Percentiles rank a stretch among this genome's conserved stretches.
phyloP scores from a whole-genome alignment of 257 asterid species.

The Capsicum baccatum region DNA sequence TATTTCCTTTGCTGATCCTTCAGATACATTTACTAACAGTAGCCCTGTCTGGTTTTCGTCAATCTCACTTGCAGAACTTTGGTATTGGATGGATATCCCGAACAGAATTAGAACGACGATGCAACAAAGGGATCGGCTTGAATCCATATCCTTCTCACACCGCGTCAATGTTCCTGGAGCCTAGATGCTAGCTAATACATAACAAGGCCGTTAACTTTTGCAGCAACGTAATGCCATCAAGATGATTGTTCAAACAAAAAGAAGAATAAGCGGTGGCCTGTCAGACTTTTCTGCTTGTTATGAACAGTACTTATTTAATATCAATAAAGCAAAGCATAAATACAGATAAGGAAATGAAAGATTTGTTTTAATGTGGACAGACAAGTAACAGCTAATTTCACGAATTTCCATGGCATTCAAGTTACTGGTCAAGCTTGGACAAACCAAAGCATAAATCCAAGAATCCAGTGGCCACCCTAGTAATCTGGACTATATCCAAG shows the following conservation, averaged over 20 bases:
- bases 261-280: neutral
- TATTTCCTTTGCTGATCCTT: constrained; percentile 60
- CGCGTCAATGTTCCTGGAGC: constrained; percentile 41
- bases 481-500: neutral
- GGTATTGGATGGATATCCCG: constrained; percentile 44
- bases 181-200: constrained; percentile 32
- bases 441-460: neutral
- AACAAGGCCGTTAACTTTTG: neutral
- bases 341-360: too few relatives aligned
- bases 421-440: constrained; percentile 23
- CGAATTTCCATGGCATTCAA: neutral
- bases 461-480: neutral
- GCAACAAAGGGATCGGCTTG: constrained; percentile 31
- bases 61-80: constrained; percentile 50
- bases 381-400: neutral
- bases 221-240: neutral
- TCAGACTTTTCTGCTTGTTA: neutral
- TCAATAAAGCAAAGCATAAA: neutral
- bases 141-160: constrained; percentile 61
- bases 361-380: neutral
- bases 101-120: constrained; percentile 49
- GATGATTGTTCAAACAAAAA: neutral
- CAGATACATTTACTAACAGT: constrained; percentile 61
- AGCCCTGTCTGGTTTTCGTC: constrained; percentile 50
- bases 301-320: too few relatives aligned